phyloP scores from a whole-genome alignment of 2,329 filamentous ascomycete species.

The Tolypocladium inflatum region DNA sequence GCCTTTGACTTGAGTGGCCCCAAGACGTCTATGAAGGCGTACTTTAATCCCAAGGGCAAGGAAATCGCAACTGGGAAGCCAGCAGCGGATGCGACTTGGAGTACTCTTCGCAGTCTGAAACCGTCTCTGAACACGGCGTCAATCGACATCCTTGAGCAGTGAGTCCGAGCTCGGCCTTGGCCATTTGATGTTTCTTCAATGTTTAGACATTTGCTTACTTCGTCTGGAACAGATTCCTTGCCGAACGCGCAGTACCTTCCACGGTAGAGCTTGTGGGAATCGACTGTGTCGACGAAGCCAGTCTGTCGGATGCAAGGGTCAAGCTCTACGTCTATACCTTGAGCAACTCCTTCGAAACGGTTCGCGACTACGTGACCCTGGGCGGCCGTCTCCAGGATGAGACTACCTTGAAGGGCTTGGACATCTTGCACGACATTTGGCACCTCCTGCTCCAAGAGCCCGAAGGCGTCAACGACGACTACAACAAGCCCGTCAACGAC shows the following conservation, averaged over 20 bases:
- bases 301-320: conserved; percentile 4
- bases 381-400: conserved; percentile 5
- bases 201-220: background rate
- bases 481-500: conserved; percentile 4
- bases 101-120: conserved; percentile 1
- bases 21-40: conserved; percentile 3
- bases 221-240: conserved; percentile 1
- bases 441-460: conserved; percentile 8
- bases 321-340: conserved; percentile 6
- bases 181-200: background rate
- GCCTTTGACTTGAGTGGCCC: conserved; percentile 6
- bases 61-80: conserved; percentile 2
- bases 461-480: conserved; percentile 4
- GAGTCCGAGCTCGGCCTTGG: background rate
- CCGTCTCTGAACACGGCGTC: conserved; percentile 3
- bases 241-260: background rate
- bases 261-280: conserved; percentile 4
- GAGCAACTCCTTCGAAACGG: conserved; percentile 7
- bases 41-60: conserved; percentile 6
- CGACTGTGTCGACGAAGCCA: conserved; percentile 5
- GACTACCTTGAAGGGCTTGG: conserved; percentile 1
- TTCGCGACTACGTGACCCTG: conserved; percentile 5
- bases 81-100: background rate
- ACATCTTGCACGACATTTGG: conserved; percentile 4
- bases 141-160: conserved; percentile 5